Evolutionary conservation across 1,284 basidiomycete genomes (phyloP), one percentile per base, ranked within the genome.

Genomic region (Coniferiporia sulphurascens): DNA sequence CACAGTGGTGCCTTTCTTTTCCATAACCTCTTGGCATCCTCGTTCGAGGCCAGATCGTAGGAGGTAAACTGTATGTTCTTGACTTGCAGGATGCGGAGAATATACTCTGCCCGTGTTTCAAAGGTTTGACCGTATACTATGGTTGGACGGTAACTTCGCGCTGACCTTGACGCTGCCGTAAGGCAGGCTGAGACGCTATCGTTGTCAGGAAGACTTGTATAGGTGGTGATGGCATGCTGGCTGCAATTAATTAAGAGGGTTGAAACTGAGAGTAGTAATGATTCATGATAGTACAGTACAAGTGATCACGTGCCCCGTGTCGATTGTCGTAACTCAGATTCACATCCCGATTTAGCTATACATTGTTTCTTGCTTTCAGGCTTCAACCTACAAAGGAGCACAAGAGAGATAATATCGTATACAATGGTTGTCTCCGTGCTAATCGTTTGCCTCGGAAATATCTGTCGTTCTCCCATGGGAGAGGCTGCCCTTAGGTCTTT

Each of bases 151-250:
- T 50, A 43, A 41, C 51, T 43, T 36, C 72, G 69, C 70, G 68
- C 67, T 56, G 43, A 84, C 85, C 85, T 78, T 91, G 89, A 21
- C 87, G 82, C 66, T 87, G 82, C 65, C 89, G 77, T 58, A 92
- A 77, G 58, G 82, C 81, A 1, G 87, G 84, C 68, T 90, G 86
- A 57, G 87, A 89, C 4, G 86, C 87, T 62, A 92, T 92, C 9
- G 90, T 92, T n/a, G 90, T 92, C 56, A 91, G 78, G 70, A 89
- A 91, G 41, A 91, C 71, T 65, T 87, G 82, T 62, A 92, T 86
- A 4, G 89, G 90, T 9, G 89, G 90, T 19, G 87, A 81, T 58
- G 84, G 78, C 87, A 91, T 91, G 41, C 44, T 9, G 27, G 27
- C 5, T 27, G 27, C 5, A 27, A 27, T 5, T 27, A 27, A 27